Percentiles rank a stretch among this genome's conserved stretches.
These are phyloP conservation scores for Schoenoplectus triqueter DNA, from an alignment of 202 grass and related monocot species.

Conservation along the genomic window DNA sequence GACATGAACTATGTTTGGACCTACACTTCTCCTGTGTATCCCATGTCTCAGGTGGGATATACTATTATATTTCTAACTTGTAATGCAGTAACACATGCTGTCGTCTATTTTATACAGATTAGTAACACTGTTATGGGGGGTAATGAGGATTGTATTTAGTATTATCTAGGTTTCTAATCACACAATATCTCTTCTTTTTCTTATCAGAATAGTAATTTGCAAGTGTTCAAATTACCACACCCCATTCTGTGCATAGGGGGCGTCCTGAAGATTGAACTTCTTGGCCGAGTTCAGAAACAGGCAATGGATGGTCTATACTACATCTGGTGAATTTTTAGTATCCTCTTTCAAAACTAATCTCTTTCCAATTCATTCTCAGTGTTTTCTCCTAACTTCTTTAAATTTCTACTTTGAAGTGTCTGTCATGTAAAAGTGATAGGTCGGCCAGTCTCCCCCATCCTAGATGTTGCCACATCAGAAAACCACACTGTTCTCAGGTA, in stretches of 20 bases:
- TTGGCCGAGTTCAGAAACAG: constrained; percentile 80
- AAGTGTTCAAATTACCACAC: constrained; percentile 73
- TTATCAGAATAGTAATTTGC: constrained; percentile 68
- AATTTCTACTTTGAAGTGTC: constrained; percentile 53
- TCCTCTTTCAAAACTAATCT: neutral
- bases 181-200: constrained; percentile 45
- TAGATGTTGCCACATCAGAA: constrained; percentile 48
- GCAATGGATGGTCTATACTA: constrained; percentile 68
- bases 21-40: constrained; percentile 61
- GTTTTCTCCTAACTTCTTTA: constrained; percentile 11
- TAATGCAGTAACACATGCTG: constrained; percentile 9
- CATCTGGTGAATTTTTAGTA: constrained; percentile 70
- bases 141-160: constrained; percentile 5
- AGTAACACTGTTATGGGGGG: neutral
- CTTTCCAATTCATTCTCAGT: constrained; percentile 5
- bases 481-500: constrained; percentile 57
- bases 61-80: neutral
- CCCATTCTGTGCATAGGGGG: constrained; percentile 84
- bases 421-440: constrained; percentile 79
- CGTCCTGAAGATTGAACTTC: constrained; percentile 80
- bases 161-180: neutral
- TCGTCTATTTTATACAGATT: neutral
- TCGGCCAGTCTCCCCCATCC: constrained; percentile 52
- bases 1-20: constrained; percentile 64
- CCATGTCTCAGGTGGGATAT: constrained; percentile 59